phyloP scores from a whole-genome alignment of 495 filamentous ascomycete species.

The Letharia columbiana region DNA sequence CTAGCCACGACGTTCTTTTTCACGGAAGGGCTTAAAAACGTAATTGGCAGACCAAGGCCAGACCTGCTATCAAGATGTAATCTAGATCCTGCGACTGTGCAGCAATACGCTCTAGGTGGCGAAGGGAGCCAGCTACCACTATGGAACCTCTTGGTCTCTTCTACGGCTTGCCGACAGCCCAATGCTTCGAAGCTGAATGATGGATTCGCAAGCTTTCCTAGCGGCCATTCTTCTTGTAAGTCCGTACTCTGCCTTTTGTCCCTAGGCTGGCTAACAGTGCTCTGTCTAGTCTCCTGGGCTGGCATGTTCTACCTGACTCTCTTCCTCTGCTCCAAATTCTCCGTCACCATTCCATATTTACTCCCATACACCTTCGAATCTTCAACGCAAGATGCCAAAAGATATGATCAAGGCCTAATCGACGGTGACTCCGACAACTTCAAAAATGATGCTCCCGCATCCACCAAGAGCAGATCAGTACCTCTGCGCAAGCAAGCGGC shows the following conservation, averaged over 20 bases:
- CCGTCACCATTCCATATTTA: slow-evolving; percentile 54
- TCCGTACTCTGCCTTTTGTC: slow-evolving; percentile 14
- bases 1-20: slow-evolving; percentile 49
- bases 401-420: not conserved
- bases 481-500: slow-evolving; percentile 43
- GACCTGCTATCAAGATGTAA: slow-evolving; percentile 55
- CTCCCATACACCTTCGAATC: slow-evolving; percentile 29
- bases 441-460: slow-evolving; percentile 19
- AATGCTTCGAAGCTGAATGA: slow-evolving; percentile 38
- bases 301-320: slow-evolving; percentile 56
- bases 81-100: slow-evolving; percentile 42
- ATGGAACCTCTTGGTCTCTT: slow-evolving; percentile 43
- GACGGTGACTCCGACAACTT: slow-evolving; percentile 26
- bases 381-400: not conserved
- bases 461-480: slow-evolving; percentile 5
- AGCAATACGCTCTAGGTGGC: slow-evolving; percentile 40
- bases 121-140: slow-evolving; percentile 38
- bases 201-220: slow-evolving; percentile 60
- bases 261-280: no score
- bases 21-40: slow-evolving; percentile 53
- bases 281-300: slow-evolving; percentile 46
- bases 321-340: slow-evolving; percentile 56
- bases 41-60: slow-evolving; percentile 57
- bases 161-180: slow-evolving; percentile 44
- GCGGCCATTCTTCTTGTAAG: slow-evolving; percentile 60